A percentile compares a stretch with the other conserved stretches of the same genome.
These are phyloP conservation scores for Corylus americana DNA, from an alignment of 306 rosid genomes.

Conservation along the genomic window DNA sequence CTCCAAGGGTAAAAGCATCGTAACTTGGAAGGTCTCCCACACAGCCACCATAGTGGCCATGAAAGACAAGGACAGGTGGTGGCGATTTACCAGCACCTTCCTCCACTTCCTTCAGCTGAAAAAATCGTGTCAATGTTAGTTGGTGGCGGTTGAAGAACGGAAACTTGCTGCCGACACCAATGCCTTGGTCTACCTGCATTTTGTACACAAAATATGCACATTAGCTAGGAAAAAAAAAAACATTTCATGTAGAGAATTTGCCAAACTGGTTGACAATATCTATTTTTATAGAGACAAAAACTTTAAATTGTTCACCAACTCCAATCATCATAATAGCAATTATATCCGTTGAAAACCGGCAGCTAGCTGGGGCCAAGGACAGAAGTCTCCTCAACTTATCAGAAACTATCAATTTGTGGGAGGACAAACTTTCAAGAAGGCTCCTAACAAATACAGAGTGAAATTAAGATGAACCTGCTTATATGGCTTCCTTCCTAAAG, in stretches of 20 bases:
- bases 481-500: background rate
- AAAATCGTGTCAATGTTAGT: slow-evolving; percentile 75
- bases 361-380: background rate
- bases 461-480: background rate
- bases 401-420: background rate
- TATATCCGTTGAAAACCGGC: background rate
- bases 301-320: background rate
- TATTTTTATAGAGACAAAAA: background rate
- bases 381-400: background rate
- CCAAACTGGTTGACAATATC: background rate
- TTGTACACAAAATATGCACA: slow-evolving; percentile 9
- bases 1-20: slow-evolving; percentile 96
- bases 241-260: slow-evolving; percentile 7
- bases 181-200: slow-evolving; percentile 93
- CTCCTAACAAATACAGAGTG: background rate
- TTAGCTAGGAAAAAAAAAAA: slow-evolving; percentile 22
- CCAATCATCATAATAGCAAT: background rate
- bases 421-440: background rate
- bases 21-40: slow-evolving; percentile 98
- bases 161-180: slow-evolving; percentile 86
- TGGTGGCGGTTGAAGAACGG: slow-evolving; percentile 98
- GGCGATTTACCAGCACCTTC: slow-evolving; percentile 96
- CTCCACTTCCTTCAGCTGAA: slow-evolving; percentile 74
- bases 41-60: slow-evolving; percentile 97
- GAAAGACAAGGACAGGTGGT: slow-evolving; percentile 95